phyloP scores from a whole-genome alignment of 2,329 filamentous ascomycete genomes.

The Fusarium nanum region DNA sequence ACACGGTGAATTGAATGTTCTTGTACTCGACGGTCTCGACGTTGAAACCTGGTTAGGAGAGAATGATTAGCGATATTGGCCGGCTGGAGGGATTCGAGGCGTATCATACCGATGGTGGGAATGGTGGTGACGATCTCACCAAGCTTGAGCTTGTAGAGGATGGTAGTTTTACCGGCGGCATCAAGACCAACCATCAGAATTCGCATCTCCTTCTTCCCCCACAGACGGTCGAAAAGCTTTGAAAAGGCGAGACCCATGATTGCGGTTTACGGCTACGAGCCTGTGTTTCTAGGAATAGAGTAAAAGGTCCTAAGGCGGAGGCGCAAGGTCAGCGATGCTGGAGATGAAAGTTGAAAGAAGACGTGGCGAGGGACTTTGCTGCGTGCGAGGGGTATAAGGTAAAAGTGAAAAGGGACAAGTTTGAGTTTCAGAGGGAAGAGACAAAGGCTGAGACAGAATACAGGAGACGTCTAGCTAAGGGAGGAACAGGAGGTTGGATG shows the following conservation, averaged over 20 bases:
- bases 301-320: conserved; percentile 40
- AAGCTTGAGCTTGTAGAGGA: conserved; percentile 99
- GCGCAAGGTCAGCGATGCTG: conserved; percentile 36
- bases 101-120: conserved; percentile 85
- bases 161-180: conserved; percentile 99
- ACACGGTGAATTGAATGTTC: conserved; percentile 99
- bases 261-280: conserved; percentile 61
- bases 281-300: conserved; percentile 46
- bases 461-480: conserved; percentile 27
- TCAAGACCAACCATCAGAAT: conserved; percentile 99
- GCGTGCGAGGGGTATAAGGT: conserved; percentile 16
- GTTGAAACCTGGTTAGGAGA: conserved; percentile 82
- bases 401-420: conserved; percentile 15
- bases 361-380: conserved; percentile 36
- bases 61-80: conserved; percentile 39
- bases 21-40: conserved; percentile 99
- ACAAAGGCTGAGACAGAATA: conserved; percentile 35
- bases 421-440: conserved; percentile 23
- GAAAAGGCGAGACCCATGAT: conserved; percentile 99
- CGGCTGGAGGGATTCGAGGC: background rate
- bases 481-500: conserved; percentile 40
- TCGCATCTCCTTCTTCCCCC: conserved; percentile 99
- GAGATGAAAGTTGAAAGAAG: conserved; percentile 23
- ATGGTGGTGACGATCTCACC: conserved; percentile 99
- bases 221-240: conserved; percentile 95